Base-by-base conservation (phyloP, 768 basidiomycete species). In the Paxillus involutus region DNA sequence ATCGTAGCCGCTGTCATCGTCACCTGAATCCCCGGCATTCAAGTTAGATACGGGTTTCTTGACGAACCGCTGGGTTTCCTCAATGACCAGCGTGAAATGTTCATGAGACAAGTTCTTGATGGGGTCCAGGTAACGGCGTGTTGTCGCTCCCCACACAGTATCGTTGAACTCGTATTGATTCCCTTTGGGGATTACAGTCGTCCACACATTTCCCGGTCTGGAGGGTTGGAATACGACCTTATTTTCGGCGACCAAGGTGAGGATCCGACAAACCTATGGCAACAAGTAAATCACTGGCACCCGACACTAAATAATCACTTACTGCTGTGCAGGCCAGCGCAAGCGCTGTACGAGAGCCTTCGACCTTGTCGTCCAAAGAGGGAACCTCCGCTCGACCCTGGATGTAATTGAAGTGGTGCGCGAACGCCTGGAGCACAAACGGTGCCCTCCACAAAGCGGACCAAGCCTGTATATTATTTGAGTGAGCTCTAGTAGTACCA, bases 321-420 rank as follows among this genome's bases (percentile, higher is more conserved):
- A 59, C 51, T 5, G 40, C 44, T 19, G 55, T 21, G 17, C 49
- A 40, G 16, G 58, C 24, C 21, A 59, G 47, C 12, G 55, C 47
- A 47, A 59, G 55, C 4, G 55, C 55, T n/a, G 42, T 43, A 36
- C n/a, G 39, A 24, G 47, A 17, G 16, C 54, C 49, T 12, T 14
- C 14, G 14, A 49, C 44, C 32, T 49, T 26, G 6, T 14, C 29
- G 6, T 55, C 51, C 11, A 59, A 43, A 44, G 30, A 14, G 19
- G 51, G 24, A 17, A 59, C 47, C 24, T 52, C 47, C 2, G 29
- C 51, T 44, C 33, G 29, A 13, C 58, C 54, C 11, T 52, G 50
- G 33, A 43, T 41, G 36, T 17, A 55, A 37, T 59, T 59, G 53
- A 53, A 51, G 35, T 59, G 58, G 32, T 48, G 48, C 9, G 51